Conservation (phyloP, 1,284 basidiomycete genomes). For the Kwoniella shivajii region DNA sequence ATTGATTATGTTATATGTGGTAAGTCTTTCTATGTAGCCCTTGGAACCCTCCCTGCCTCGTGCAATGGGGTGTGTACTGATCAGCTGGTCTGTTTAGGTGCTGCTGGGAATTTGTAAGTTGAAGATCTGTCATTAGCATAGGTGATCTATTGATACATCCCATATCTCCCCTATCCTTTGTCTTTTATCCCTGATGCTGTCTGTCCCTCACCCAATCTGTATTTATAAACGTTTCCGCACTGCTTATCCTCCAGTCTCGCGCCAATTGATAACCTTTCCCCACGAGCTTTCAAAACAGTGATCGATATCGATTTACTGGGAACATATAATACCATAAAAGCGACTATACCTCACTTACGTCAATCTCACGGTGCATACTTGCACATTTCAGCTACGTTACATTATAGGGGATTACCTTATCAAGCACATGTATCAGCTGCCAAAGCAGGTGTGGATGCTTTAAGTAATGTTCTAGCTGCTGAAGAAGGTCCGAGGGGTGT, state of each 20-base stretch:
- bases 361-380: constrained; percentile 78
- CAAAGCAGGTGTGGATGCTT: constrained; percentile 90
- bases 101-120: constrained; percentile 76
- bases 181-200: neutral
- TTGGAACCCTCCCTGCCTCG: neutral
- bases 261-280: constrained; percentile 75
- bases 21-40: constrained; percentile 37
- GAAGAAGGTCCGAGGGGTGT: constrained; percentile 95
- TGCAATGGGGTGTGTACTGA: neutral
- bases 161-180: too few species aligned
- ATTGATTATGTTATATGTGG: constrained; percentile 97
- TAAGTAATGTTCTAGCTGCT: constrained; percentile 79
- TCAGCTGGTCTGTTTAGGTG: constrained; percentile 59
- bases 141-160: too few species aligned
- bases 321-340: constrained; percentile 92
- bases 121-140: too few species aligned
- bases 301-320: constrained; percentile 93
- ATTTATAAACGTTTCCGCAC: neutral
- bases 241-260: constrained; percentile 58
- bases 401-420: constrained; percentile 86
- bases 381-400: constrained; percentile 87
- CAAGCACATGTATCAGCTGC: constrained; percentile 93
- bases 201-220: neutral
- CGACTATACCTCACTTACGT: constrained; percentile 74
- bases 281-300: constrained; percentile 89